These are phyloP conservation scores for Dryadomyces quercivorus DNA, from an alignment of 2,329 filamentous ascomycete species.

Conservation along the genomic window DNA sequence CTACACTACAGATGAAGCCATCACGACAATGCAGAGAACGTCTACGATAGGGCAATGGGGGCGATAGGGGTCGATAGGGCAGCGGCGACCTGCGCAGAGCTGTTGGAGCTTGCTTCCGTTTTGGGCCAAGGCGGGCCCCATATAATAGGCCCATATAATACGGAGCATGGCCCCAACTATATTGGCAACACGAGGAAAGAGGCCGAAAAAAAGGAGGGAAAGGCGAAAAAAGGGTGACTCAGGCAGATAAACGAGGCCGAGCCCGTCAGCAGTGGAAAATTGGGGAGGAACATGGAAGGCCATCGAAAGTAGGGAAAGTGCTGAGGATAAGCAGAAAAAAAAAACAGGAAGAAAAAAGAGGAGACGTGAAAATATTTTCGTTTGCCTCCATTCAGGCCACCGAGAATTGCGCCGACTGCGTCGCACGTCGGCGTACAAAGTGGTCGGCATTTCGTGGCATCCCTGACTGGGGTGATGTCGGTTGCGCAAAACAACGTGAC, in stretches of 20 bases:
- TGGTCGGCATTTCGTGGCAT: too few relatives aligned
- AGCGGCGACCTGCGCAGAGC: not conserved
- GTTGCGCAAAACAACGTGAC: too few relatives aligned
- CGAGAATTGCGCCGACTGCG: not conserved
- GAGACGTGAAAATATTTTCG: not conserved
- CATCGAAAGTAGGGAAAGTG: not conserved
- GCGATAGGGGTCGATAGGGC: not conserved
- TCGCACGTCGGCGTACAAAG: not conserved
- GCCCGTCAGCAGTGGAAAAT: not conserved
- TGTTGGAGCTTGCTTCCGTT: constrained; percentile 1
- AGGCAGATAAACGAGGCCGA: too few relatives aligned
- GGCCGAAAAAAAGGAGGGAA: not conserved
- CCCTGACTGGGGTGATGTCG: too few relatives aligned
- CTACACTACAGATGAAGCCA: too few relatives aligned
- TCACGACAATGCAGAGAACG: too few relatives aligned
- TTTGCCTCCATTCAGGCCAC: not conserved
- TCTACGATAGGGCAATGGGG: too few relatives aligned
- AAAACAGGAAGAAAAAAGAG: not conserved
- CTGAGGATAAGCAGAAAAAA: not conserved
- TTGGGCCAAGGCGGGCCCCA: not conserved
- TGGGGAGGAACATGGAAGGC: not conserved
- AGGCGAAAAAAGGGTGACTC: not conserved
- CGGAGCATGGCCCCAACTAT: not conserved
- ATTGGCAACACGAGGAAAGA: too few relatives aligned
- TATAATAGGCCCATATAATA: not conserved